Percentiles rank a stretch among this genome's conserved stretches.
Conservation (phyloP, 768 basidiomycete species). For the Phlebiopsis flavidoalba region DNA sequence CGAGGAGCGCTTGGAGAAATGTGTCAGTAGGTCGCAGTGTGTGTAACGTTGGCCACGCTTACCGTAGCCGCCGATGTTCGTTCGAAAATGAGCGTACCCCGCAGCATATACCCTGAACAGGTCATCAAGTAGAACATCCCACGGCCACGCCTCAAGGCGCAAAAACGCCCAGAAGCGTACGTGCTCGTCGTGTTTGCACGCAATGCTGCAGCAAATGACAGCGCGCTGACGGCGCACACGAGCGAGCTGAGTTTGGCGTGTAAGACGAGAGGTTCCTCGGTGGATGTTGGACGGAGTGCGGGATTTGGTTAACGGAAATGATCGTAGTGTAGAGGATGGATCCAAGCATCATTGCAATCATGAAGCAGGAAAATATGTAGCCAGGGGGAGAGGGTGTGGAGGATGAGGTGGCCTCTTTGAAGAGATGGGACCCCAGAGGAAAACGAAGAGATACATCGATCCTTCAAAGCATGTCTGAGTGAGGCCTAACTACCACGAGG, state of each 20-base stretch:
- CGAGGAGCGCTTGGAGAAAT: conserved; percentile 48
- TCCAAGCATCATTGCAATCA: conserved; percentile 80
- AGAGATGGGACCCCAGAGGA: conserved; percentile 77
- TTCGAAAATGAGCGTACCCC: conserved; percentile 62
- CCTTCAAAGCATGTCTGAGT: conserved; percentile 82
- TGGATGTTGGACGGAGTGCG: conserved; percentile 8
- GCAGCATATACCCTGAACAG: conserved; percentile 70
- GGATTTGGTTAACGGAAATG: conserved; percentile 17
- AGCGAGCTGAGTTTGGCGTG: conserved; percentile 65
- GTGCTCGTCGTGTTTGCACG: conserved; percentile 34
- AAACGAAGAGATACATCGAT: conserved; percentile 83
- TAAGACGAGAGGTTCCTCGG: conserved; percentile 43
- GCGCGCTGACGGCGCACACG: conserved; percentile 54
- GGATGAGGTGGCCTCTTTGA: conserved; percentile 50
- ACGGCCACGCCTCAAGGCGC: conserved; percentile 71
- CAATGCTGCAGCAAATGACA: conserved; percentile 49
- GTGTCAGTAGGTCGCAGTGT: not conserved
- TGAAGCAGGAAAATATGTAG: conserved; percentile 77
- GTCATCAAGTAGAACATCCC: conserved; percentile 82
- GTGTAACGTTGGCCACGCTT: conserved; percentile 17
- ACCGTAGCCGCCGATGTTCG: conserved; percentile 74
- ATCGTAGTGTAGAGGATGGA: conserved; percentile 63
- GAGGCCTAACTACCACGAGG: conserved; percentile 59
- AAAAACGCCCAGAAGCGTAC: conserved; percentile 69
- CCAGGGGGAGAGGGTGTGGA: conserved; percentile 55